Conservation (phyloP, 129 eudicot species). For the Flaveria ramosissima region DNA sequence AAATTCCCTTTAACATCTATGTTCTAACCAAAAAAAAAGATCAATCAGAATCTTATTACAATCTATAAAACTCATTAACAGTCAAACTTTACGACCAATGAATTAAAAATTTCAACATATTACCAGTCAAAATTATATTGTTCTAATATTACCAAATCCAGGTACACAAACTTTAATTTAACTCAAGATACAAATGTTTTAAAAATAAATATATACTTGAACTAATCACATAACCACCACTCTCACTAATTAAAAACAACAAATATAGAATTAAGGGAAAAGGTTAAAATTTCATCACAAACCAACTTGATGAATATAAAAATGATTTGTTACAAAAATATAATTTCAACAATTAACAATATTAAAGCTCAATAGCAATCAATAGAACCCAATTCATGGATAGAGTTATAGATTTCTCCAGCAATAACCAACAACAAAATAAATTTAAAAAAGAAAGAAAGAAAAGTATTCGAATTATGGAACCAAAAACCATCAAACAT, state of each 20-base stretch:
- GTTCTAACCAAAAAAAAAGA: constrained; percentile 1
- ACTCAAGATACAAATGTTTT: constrained; percentile 15
- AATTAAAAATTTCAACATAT: too few relatives aligned
- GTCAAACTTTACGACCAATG: too few relatives aligned
- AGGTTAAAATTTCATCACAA: neutral
- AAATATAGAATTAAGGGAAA: neutral
- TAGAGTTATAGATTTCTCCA: neutral
- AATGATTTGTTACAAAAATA: neutral
- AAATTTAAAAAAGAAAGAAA: too few relatives aligned
- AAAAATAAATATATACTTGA: neutral
- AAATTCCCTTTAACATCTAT: neutral
- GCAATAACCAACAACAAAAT: neutral
- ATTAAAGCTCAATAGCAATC: constrained; percentile 2
- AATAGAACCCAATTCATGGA: neutral
- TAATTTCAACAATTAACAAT: neutral
- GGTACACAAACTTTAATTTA: neutral
- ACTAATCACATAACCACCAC: constrained; percentile 24
- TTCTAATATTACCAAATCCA: too few relatives aligned
- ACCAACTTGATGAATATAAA: constrained; percentile 1
- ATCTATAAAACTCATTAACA: neutral
- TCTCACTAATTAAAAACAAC: neutral
- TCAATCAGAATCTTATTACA: constrained; percentile 16
- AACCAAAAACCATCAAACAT: too few relatives aligned
- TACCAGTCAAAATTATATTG: too few relatives aligned
- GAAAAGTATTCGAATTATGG: too few relatives aligned